Evolutionary conservation across 306 rosid species (phyloP), one percentile per base, ranked within the genome.

Genomic region (Quercus parvula): DNA sequence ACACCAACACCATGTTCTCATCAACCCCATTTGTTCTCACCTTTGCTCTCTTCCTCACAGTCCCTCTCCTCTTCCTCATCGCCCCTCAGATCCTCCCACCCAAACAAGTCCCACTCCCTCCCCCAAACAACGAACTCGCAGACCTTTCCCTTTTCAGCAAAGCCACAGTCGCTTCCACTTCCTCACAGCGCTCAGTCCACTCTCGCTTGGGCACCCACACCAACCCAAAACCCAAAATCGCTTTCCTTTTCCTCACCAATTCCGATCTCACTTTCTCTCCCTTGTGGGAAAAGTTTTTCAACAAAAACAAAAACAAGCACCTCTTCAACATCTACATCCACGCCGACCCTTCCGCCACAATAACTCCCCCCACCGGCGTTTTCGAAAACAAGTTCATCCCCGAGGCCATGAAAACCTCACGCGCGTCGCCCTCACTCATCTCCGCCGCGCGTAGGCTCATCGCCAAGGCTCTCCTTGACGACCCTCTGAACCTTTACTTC

Each of bases 301-400:
- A 58, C 0, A 46, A 81, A 4, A 12, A 58, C 0, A 44, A 81
- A 11, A 71, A 86, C 80, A 30, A 25, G 3, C 75, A 81, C 59
- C 89, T 89, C n/a, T 91, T 18, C 88, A 91, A 89, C 56, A 73
- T 91, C 73, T 89, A 91, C 88, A 68, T 91, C 86, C 96, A 91
- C 75, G 87, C 89, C 9, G 91, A 91, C 71, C 93, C 93, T 0
- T 8, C 88, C n/a, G 69, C 74, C 61, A 1, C 51, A n/a, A n/a
- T 89, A 28, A 27, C 30, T 13, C 62, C 78, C 25, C 90, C 96
- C 9, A 85, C 84, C 20, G 91, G 91, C 14, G 84, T 86, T 18
- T 89, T 91, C 81, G 77, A 35, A 4, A 52, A 55, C 87, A 78
- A 87, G 62, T 86, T 91, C 88, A 81, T 91, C 70, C 62, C 76